Evolutionary conservation across 192 early-diverging fungal genomes (phyloP).

Genomic region (Gonapodya sp.): DNA sequence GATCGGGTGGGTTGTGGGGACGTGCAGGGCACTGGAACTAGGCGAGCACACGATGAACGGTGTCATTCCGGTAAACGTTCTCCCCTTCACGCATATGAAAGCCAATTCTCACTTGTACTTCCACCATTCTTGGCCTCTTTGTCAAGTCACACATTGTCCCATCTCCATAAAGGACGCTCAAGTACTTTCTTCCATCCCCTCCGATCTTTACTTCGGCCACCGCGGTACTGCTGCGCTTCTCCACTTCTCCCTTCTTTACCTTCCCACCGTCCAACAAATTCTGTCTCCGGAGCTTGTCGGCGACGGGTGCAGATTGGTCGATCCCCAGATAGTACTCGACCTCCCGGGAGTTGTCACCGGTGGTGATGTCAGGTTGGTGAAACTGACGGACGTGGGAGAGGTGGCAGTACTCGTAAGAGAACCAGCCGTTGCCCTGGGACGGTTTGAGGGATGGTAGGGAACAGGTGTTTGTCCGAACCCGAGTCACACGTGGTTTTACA

Average conservation of each 20-base stretch:
- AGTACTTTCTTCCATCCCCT: slow-evolving; percentile 34
- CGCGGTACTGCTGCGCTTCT: background rate
- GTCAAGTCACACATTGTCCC: slow-evolving; percentile 71
- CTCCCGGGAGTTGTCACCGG: slow-evolving; percentile 20
- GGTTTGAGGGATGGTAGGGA: background rate
- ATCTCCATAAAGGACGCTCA: slow-evolving; percentile 61
- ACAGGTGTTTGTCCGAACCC: too few species aligned
- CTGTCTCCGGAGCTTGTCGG: slow-evolving; percentile 6
- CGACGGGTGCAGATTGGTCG: slow-evolving; percentile 17
- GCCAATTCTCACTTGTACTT: slow-evolving; percentile 49
- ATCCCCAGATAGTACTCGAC: slow-evolving; percentile 29
- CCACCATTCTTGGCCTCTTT: slow-evolving; percentile 51
- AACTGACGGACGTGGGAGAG: slow-evolving; percentile 47
- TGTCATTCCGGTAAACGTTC: too few species aligned
- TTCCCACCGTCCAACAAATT: slow-evolving; percentile 30
- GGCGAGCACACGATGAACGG: background rate
- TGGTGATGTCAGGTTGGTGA: slow-evolving; percentile 26
- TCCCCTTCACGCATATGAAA: too few species aligned
- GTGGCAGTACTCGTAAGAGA: slow-evolving; percentile 86
- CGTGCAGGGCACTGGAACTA: slow-evolving; percentile 68
- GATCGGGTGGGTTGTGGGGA: slow-evolving; percentile 29
- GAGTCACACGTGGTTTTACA: too few species aligned
- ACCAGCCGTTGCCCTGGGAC: slow-evolving; percentile 39
- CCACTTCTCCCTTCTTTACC: slow-evolving; percentile 21
- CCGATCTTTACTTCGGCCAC: slow-evolving; percentile 9